A percentile compares a stretch with the other conserved stretches of the same genome.
phyloP scores from a whole-genome alignment of 257 asterid species.

The Solanum medicagineum region DNA sequence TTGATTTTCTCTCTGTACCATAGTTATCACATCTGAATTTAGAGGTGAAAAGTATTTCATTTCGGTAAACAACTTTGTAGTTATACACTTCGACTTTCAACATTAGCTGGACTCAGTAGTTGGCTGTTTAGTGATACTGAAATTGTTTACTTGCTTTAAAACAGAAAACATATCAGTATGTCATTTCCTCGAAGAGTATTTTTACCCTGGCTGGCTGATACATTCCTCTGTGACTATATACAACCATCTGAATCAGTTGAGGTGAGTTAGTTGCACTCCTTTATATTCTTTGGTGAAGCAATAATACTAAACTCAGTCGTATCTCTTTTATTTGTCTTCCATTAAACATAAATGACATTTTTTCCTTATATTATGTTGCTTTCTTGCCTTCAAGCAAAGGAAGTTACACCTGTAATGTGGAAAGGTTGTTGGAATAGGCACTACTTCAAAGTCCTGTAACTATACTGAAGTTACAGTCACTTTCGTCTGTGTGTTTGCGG shows the following conservation, averaged over 20 bases:
- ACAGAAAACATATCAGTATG: constrained; percentile 50
- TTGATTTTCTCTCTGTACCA: background rate
- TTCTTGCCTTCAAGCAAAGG: background rate
- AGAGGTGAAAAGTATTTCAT: background rate
- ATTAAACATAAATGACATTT: background rate
- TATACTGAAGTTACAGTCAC: background rate
- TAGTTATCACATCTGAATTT: background rate
- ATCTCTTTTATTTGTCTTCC: background rate
- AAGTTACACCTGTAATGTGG: background rate
- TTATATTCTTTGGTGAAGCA: background rate
- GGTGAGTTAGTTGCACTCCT: constrained; percentile 32
- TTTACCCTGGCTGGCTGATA: constrained; percentile 78
- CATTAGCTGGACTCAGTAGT: constrained; percentile 1
- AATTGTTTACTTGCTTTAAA: constrained; percentile 4
- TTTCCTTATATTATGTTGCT: background rate
- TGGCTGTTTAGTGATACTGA: background rate
- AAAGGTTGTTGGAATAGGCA: background rate
- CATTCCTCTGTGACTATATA: constrained; percentile 78
- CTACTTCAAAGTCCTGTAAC: background rate
- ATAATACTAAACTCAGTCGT: background rate
- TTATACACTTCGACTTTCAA: background rate
- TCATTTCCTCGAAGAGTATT: constrained; percentile 82
- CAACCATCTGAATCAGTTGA: constrained; percentile 69
- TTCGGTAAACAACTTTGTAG: background rate
- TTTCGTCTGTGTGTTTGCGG: background rate